Evolutionary conservation across 176 grass and related monocot genomes (phyloP).

Genomic region (Avena eriantha): DNA sequence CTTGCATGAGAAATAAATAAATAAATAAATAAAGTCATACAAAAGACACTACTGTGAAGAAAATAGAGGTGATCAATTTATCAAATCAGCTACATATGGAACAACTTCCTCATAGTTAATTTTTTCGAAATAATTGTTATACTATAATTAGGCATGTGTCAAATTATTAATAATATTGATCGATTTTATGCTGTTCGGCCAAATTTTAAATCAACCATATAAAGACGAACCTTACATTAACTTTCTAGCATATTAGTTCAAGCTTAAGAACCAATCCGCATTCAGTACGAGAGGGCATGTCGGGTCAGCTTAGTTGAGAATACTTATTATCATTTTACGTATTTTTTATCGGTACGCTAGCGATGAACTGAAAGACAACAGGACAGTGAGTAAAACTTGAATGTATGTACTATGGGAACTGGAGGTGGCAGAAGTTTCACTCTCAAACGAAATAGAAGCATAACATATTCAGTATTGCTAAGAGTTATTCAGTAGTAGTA

Average conservation of each 20-base stretch:
- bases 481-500: not conserved
- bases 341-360: no score
- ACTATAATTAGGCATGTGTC: not conserved
- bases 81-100: not conserved
- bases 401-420: not conserved
- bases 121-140: not conserved
- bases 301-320: not conserved
- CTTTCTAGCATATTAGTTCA: conserved; percentile 30
- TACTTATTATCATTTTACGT: not conserved
- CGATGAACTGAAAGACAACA: not conserved
- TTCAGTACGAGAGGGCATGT: not conserved
- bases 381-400: not conserved
- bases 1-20: conserved; percentile 20
- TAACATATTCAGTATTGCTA: not conserved
- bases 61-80: conserved; percentile 8
- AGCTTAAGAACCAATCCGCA: not conserved
- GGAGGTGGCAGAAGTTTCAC: not conserved
- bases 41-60: not conserved
- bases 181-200: not conserved
- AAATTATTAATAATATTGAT: not conserved
- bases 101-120: not conserved
- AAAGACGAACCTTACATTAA: not conserved
- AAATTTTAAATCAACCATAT: conserved; percentile 12
- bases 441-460: not conserved
- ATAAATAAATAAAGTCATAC: conserved; percentile 1